phyloP scores from a whole-genome alignment of 1,284 basidiomycete species.

The Trametes hirsuta region DNA sequence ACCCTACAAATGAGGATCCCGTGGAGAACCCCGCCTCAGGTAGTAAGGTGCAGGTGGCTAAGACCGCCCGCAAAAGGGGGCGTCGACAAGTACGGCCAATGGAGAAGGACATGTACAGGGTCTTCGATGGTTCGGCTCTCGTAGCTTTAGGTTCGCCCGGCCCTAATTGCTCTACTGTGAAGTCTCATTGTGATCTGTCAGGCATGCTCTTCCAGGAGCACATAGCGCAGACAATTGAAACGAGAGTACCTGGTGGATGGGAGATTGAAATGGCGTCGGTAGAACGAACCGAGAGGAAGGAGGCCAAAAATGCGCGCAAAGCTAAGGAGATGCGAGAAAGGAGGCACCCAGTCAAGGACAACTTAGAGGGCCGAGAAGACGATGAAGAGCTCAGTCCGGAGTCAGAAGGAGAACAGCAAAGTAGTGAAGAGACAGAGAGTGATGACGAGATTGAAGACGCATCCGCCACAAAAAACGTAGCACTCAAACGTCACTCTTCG shows the following conservation, averaged over 20 bases:
- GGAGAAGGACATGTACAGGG: slow-evolving; percentile 70
- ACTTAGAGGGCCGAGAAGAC: not conserved
- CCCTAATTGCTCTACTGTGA: not conserved
- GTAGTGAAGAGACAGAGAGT: not conserved
- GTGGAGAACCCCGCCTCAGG: slow-evolving; percentile 8
- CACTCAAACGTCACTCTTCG: slow-evolving; percentile 2
- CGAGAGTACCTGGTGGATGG: slow-evolving; percentile 47
- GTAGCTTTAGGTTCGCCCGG: slow-evolving; percentile 62
- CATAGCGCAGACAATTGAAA: slow-evolving; percentile 46
- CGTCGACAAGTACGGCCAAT: slow-evolving; percentile 25
- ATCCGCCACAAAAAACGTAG: not conserved
- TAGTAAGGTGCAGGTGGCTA: slow-evolving; percentile 9
- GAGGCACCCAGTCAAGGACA: slow-evolving; percentile 9
- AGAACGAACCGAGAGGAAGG: slow-evolving; percentile 11
- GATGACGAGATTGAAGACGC: slow-evolving; percentile 14
- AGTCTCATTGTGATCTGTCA: slow-evolving; percentile 27
- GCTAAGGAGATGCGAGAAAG: slow-evolving; percentile 19
- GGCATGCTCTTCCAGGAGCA: slow-evolving; percentile 73
- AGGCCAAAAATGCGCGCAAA: slow-evolving; percentile 13
- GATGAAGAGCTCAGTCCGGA: slow-evolving; percentile 6
- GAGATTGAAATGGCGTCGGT: slow-evolving; percentile 33
- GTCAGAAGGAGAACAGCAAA: slow-evolving; percentile 5
- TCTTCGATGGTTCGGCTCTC: slow-evolving; percentile 71
- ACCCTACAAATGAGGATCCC: not conserved
- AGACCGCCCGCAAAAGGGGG: slow-evolving; percentile 14